Base-by-base conservation (phyloP, 1,284 basidiomycete genomes). In the Cryptococcus sp. region DNA sequence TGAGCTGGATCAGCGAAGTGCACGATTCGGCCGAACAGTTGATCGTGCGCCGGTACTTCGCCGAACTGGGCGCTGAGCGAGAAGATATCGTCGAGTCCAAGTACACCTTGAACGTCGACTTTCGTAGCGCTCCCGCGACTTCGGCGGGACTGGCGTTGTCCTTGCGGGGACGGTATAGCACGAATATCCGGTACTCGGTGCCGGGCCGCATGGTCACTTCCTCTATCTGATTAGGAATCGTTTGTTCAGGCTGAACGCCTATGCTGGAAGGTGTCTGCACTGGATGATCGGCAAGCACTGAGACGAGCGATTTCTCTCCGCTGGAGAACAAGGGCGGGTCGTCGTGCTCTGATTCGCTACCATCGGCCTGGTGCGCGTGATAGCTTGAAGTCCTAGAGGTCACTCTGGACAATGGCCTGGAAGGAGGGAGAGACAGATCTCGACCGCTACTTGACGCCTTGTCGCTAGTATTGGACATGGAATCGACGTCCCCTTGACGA, bases 121-220 rank as follows among this genome's bases (percentile, higher is more conserved):
- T 66, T 3, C 77, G 67, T 17, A 82, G 66, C 16, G 72, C 68
- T 2, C 80, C 81, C 0, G 80, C 74, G 20, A 71, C 52, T 23
- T 72, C 69, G 4, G 72, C 62, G 3, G 72, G 73, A 22, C 70
- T 73, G 41, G 62, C 62, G 3, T 68, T 64, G 42, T 77, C 77
- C 2, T 76, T 66, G 20, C 70, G 63, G 0, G 81, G 81, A 1
- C 79, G 77, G 65, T 80, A 80, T 17, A 80, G 76, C 6, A 82
- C 80, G 41, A 80, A 76, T 13, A 82, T 72, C n/a, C 81, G 72
- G 60, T 81, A 81, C 62, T 81, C 80, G 17, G 77, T 79, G 11
- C 81, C 81, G 2, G 81, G 81, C 6, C 80, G 70, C 63, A 82
- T 76, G 22, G 80, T 74, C n/a, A 82, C 69, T 64, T 82, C 80